Evolutionary conservation across 768 basidiomycete genomes (phyloP), one percentile per base, ranked within the genome.

Genomic region (Podaxis rugospora): DNA sequence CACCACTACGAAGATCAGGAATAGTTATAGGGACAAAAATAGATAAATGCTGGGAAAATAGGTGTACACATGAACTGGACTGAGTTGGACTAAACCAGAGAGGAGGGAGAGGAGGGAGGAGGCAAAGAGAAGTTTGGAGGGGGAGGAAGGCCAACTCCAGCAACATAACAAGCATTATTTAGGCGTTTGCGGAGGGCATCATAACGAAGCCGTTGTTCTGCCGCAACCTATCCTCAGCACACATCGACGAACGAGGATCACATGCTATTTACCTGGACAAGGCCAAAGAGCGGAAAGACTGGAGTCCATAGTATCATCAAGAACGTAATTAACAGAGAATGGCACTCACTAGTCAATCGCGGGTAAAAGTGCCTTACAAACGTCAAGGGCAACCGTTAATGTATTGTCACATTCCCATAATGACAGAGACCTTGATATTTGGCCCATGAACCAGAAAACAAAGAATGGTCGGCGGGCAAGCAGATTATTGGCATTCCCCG

Each of bases 401-500:
- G 81, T 77, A 55, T 80, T 75, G 66, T 90, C 88, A 61, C 77
- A 78, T 63, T 83, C 76, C 85, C 86, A 90, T 57, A 90, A 71
- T 6, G 75, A 74, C 58, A 90, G 66, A 4, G 82, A 83, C 85
- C 84, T 79, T 67, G 75, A 78, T 56, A 90, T 80, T 71, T 89
- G 87, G 21, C 80, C 80, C 86, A 88, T 87, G 67, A 90, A 89
- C 88, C 87, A 90, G 69, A 88, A 88, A 23, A 84, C 76, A 68
- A 84, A 87, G 68, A 87, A 87, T 9, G 89, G 89, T 59, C 88
- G 74, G 14, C 80, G 75, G 2, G 83, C 74, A 23, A 90, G 70
- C 35, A 78, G 69, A 62, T 83, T 80, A 42, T 68, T 75, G 25
- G 75, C 68, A 63, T 78, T 76, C 14, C 86, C 87, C 7, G 88